These are phyloP conservation scores for Dinochytrium kinnereticum DNA, from an alignment of 371 early-diverging fungal species.

Conservation along the genomic window DNA sequence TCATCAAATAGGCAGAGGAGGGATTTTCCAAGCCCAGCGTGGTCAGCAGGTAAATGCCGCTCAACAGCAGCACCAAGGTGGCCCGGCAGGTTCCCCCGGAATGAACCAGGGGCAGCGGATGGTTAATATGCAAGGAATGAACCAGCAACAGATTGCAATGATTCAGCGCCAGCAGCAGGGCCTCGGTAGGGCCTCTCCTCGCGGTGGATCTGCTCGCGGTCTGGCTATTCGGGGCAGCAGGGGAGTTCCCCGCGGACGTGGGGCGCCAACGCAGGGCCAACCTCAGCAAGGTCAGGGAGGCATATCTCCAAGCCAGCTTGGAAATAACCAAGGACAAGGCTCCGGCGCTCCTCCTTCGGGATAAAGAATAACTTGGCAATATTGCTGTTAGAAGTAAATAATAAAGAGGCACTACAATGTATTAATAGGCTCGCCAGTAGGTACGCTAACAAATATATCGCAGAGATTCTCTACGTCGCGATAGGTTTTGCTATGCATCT, in stretches of 20 bases:
- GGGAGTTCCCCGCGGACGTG: neutral
- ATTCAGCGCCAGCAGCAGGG: neutral
- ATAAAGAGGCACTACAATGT: neutral
- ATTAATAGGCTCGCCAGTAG: neutral
- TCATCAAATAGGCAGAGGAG: neutral
- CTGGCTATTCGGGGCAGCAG: neutral
- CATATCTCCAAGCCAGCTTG: neutral
- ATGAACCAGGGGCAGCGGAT: too few species aligned
- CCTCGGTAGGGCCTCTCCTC: neutral
- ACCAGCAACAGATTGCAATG: too few species aligned
- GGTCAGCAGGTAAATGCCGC: neutral
- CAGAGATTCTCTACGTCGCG: constrained; percentile 6
- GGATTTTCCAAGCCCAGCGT: neutral
- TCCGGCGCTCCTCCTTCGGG: neutral
- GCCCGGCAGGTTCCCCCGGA: too few species aligned
- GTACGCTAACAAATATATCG: constrained; percentile 6
- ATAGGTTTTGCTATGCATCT: constrained; percentile 18
- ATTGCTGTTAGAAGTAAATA: neutral
- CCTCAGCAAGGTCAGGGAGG: neutral
- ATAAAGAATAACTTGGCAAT: neutral
- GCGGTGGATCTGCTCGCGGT: neutral
- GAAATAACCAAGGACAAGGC: neutral
- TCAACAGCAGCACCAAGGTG: neutral
- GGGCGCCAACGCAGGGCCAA: neutral
- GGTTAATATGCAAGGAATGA: too few species aligned